Conservation (phyloP, 2,329 filamentous ascomycete genomes). For the Karstenula rhodostoma region DNA sequence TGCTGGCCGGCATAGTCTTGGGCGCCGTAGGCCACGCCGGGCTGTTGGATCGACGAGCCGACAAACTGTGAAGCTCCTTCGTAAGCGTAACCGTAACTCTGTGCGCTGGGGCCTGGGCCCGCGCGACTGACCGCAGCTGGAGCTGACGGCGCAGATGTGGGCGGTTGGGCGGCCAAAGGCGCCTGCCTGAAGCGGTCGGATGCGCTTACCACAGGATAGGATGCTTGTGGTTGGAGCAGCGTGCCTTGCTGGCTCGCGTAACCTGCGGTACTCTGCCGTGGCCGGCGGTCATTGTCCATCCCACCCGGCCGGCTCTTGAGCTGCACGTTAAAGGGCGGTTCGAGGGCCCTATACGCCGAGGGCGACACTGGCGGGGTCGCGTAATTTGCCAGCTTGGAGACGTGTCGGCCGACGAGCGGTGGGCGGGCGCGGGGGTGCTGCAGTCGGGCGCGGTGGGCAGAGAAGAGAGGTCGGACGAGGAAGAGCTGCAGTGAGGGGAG, state of each 20-base stretch:
- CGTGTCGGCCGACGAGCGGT: slow-evolving; percentile 30
- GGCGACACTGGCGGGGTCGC: slow-evolving; percentile 70
- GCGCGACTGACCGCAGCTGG: slow-evolving; percentile 33
- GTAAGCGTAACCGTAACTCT: slow-evolving; percentile 60
- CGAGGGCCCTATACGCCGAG: slow-evolving; percentile 67
- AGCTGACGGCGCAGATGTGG: slow-evolving; percentile 53
- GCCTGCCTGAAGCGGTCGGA: slow-evolving; percentile 59
- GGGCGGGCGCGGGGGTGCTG: slow-evolving; percentile 21
- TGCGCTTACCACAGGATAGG: slow-evolving; percentile 55
- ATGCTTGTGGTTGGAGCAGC: slow-evolving; percentile 54
- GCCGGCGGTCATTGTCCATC: slow-evolving; percentile 79
- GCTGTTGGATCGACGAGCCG: slow-evolving; percentile 61
- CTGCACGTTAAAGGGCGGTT: slow-evolving; percentile 65
- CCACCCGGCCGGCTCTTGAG: slow-evolving; percentile 63
- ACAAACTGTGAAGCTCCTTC: slow-evolving; percentile 64
- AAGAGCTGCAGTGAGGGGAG: slow-evolving; percentile 1
- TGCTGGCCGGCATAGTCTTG: slow-evolving; percentile 67
- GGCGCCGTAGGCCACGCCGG: slow-evolving; percentile 66
- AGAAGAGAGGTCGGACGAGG: slow-evolving; percentile 10
- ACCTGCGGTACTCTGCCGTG: slow-evolving; percentile 76
- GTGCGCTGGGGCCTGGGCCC: slow-evolving; percentile 33
- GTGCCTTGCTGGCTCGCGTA: slow-evolving; percentile 63
- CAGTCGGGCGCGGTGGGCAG: neutral
- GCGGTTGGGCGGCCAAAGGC: slow-evolving; percentile 54
- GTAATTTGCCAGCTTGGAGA: slow-evolving; percentile 71